Conservation (phyloP, 805 yeast genomes). For the Wickerhamiella occidentalis region DNA sequence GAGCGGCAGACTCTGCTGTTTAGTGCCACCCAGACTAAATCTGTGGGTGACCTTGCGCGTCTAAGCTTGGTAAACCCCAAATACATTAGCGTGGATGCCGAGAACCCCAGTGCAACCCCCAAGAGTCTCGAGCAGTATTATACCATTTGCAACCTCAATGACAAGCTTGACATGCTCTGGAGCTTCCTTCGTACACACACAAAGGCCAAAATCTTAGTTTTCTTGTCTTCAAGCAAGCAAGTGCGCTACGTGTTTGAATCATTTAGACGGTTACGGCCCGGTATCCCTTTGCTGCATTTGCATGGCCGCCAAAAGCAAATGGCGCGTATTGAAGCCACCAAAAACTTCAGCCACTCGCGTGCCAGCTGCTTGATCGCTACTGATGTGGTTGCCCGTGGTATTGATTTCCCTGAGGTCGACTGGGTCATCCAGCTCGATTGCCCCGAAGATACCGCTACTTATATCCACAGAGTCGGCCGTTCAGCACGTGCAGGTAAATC, state of each 20-base stretch:
- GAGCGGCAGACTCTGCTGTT: conserved; percentile 73
- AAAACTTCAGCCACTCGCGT: conserved; percentile 64
- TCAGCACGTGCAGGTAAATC: conserved; percentile 75
- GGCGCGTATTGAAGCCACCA: conserved; percentile 73
- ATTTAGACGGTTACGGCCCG: conserved; percentile 80
- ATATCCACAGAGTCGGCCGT: conserved; percentile 84
- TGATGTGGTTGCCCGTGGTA: conserved; percentile 84
- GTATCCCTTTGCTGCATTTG: conserved; percentile 71
- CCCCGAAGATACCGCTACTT: conserved; percentile 82
- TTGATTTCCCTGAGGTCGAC: conserved; percentile 84
- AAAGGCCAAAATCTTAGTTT: conserved; percentile 67
- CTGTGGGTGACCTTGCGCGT: conserved; percentile 71
- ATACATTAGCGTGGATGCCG: conserved; percentile 39
- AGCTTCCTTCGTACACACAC: conserved; percentile 75
- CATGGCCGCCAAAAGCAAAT: conserved; percentile 87
- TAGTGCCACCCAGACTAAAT: conserved; percentile 83
- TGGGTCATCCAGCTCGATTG: conserved; percentile 93
- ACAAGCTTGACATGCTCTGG: conserved; percentile 76
- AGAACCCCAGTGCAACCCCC: conserved; percentile 49
- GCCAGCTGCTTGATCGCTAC: conserved; percentile 79
- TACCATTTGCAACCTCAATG: conserved; percentile 55
- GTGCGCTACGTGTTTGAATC: conserved; percentile 83
- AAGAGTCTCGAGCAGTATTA: conserved; percentile 75
- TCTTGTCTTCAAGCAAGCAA: conserved; percentile 78
- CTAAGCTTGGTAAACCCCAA: conserved; percentile 54